Evolutionary conservation across 371 early-diverging fungal genomes (phyloP).

Genomic region (Mucor piriformis): DNA sequence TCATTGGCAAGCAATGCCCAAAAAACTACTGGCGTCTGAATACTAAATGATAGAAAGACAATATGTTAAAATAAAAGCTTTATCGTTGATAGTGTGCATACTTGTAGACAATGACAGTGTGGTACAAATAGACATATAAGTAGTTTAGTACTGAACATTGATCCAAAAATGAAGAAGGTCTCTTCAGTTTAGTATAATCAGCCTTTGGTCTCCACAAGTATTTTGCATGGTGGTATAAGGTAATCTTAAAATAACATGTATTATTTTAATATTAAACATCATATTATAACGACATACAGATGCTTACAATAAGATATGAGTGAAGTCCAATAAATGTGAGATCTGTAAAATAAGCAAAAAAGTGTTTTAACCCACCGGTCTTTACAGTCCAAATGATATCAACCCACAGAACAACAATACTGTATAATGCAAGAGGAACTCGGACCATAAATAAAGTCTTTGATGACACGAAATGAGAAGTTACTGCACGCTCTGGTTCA

Average conservation of each 20-base stretch:
- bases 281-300: slow-evolving; percentile 13
- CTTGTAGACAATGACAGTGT: slow-evolving; percentile 50
- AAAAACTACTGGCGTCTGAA: slow-evolving; percentile 60
- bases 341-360: slow-evolving; percentile 57
- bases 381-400: slow-evolving; percentile 36
- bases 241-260: slow-evolving; percentile 20
- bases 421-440: slow-evolving; percentile 35
- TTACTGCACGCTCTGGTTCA: slow-evolving; percentile 58
- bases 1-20: slow-evolving; percentile 43
- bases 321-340: slow-evolving; percentile 57
- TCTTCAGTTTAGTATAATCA: slow-evolving; percentile 8
- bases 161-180: slow-evolving; percentile 35
- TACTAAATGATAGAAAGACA: slow-evolving; percentile 8
- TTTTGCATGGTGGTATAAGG: slow-evolving; percentile 36
- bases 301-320: slow-evolving; percentile 52
- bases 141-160: slow-evolving; percentile 44
- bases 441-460: slow-evolving; percentile 49
- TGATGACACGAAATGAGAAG: slow-evolving; percentile 55
- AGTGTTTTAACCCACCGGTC: slow-evolving; percentile 23
- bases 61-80: too few relatives aligned
- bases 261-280: too few relatives aligned
- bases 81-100: slow-evolving; percentile 12
- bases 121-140: slow-evolving; percentile 46
- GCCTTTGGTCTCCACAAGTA: slow-evolving; percentile 24
- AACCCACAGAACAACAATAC: slow-evolving; percentile 43